Evolutionary conservation across 306 rosid species (phyloP).

Genomic region (Acacia confusa): DNA sequence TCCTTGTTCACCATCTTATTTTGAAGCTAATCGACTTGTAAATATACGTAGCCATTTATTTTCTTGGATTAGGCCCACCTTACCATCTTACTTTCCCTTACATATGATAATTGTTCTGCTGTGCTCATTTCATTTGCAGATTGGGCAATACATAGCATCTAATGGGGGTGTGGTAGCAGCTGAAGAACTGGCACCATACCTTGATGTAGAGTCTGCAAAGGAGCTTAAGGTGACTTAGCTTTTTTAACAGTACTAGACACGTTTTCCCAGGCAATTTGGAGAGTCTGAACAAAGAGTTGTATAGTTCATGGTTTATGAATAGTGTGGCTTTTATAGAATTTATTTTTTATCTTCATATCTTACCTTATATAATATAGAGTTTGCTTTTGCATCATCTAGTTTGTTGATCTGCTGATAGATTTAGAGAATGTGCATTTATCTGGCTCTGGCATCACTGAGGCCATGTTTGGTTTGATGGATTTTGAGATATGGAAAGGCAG

Average conservation of each 20-base stretch:
- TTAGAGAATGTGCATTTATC: background rate
- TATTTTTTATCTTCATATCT: background rate
- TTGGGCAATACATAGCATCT: constrained; percentile 89
- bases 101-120: constrained; percentile 6
- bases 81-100: constrained; percentile 23
- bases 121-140: constrained; percentile 52
- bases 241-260: background rate
- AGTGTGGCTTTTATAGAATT: background rate
- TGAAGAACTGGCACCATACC: constrained; percentile 96
- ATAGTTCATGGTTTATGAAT: background rate
- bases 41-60: background rate
- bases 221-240: constrained; percentile 48
- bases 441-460: background rate
- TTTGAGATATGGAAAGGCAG: background rate
- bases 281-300: background rate
- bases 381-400: constrained; percentile 1
- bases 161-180: constrained; percentile 96
- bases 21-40: background rate
- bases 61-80: constrained; percentile 14
- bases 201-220: constrained; percentile 61
- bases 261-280: background rate
- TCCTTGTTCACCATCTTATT: background rate
- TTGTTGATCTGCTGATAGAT: constrained; percentile 16
- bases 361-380: background rate
- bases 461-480: background rate